Evolutionary conservation across 225 moss, liverwort and hornwort genomes (phyloP).

Genomic region (Polytrichum commune): DNA sequence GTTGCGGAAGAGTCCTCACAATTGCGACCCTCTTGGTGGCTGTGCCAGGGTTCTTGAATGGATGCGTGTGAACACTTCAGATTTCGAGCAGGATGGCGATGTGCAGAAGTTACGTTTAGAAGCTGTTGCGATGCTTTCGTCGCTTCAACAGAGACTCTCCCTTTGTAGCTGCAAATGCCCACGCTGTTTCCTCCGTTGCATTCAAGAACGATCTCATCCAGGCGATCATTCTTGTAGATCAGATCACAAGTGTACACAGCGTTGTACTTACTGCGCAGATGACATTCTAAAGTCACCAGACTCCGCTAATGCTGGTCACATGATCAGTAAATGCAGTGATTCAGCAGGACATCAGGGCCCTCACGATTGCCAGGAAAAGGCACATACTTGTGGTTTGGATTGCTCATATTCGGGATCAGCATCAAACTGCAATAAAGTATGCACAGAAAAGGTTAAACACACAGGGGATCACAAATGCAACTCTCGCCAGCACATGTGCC

Average conservation of each 20-base stretch:
- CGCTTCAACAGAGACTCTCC: slow-evolving; percentile 19
- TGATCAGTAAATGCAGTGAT: slow-evolving; percentile 26
- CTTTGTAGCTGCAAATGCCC: slow-evolving; percentile 40
- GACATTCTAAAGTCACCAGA: slow-evolving; percentile 3
- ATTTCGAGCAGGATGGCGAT: slow-evolving; percentile 47
- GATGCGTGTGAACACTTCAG: slow-evolving; percentile 34
- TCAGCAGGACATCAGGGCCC: slow-evolving; percentile 39
- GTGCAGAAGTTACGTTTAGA: slow-evolving; percentile 38
- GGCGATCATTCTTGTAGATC: slow-evolving; percentile 37
- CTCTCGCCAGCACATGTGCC: slow-evolving; percentile 42
- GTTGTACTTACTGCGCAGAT: slow-evolving; percentile 39
- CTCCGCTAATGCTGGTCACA: background rate
- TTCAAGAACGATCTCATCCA: slow-evolving; percentile 39
- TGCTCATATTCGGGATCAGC: slow-evolving; percentile 17
- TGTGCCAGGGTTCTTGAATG: slow-evolving; percentile 36
- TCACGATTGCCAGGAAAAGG: slow-evolving; percentile 26
- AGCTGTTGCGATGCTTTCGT: slow-evolving; percentile 19
- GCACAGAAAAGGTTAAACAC: slow-evolving; percentile 24
- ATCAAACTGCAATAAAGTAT: slow-evolving; percentile 40
- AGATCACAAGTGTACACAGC: slow-evolving; percentile 36
- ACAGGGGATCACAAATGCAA: slow-evolving; percentile 41
- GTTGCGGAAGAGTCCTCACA: background rate
- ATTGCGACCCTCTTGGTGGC: background rate
- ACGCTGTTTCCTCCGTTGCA: slow-evolving; percentile 37
- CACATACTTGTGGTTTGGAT: slow-evolving; percentile 27